These are phyloP conservation scores for Berberis vulgaris DNA, from an alignment of 164 flowering plant species.

Conservation along the genomic window DNA sequence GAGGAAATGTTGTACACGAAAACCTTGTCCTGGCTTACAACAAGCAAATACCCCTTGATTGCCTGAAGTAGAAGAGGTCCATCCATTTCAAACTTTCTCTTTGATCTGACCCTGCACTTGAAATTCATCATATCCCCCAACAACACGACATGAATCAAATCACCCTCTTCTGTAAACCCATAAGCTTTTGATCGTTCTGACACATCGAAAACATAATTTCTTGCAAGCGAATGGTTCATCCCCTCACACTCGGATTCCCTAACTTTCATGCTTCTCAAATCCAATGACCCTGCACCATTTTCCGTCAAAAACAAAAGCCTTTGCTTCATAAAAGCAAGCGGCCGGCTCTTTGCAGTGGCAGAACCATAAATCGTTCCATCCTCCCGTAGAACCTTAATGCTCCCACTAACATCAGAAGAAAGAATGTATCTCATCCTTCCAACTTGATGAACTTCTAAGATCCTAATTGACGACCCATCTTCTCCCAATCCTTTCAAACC, in stretches of 20 bases:
- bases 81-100: constrained; percentile 59
- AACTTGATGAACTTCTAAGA: constrained; percentile 78
- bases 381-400: constrained; percentile 57
- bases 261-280: constrained; percentile 76
- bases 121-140: constrained; percentile 82
- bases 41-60: constrained; percentile 76
- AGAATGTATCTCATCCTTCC: constrained; percentile 71
- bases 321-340: constrained; percentile 83
- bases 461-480: constrained; percentile 28
- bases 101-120: constrained; percentile 85
- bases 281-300: constrained; percentile 85
- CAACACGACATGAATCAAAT: constrained; percentile 66
- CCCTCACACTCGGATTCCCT: constrained; percentile 90
- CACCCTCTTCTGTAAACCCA: constrained; percentile 77
- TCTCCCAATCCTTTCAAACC: constrained; percentile 16
- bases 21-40: constrained; percentile 54
- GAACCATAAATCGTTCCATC: constrained; percentile 63
- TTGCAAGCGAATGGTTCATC: constrained; percentile 51
- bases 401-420: constrained; percentile 48
- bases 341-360: constrained; percentile 41
- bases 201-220: constrained; percentile 73
- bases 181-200: constrained; percentile 86
- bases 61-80: constrained; percentile 61
- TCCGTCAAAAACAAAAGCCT: constrained; percentile 87
- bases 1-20: constrained; percentile 77